Percentiles rank a stretch among this genome's conserved stretches.
Conservation (phyloP, 2,329 filamentous ascomycete genomes). For the Magnaporthales sp. region DNA sequence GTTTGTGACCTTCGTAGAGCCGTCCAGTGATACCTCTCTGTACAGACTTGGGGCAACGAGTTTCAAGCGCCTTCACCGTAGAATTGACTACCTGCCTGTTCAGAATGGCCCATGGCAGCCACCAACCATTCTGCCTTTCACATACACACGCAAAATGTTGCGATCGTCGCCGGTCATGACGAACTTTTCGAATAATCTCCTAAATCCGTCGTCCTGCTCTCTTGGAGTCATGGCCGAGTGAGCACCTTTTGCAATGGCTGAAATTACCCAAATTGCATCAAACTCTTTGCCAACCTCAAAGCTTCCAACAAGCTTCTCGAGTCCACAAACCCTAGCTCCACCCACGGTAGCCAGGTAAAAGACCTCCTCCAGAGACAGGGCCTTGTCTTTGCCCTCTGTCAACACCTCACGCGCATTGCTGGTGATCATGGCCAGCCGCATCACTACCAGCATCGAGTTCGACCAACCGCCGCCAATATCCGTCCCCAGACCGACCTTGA, state of each 20-base stretch:
- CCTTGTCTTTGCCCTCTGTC: slow-evolving; percentile 30
- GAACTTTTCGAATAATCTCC: slow-evolving; percentile 51
- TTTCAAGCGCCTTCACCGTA: too few species aligned
- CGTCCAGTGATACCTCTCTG: too few species aligned
- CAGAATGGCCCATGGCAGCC: too few species aligned
- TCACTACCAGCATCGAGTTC: slow-evolving; percentile 38
- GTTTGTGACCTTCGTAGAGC: too few species aligned
- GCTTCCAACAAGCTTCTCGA: slow-evolving; percentile 44
- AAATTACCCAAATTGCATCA: neutral
- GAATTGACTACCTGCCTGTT: too few species aligned
- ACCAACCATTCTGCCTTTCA: slow-evolving; percentile 30
- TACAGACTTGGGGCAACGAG: too few species aligned
- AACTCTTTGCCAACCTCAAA: slow-evolving; percentile 39
- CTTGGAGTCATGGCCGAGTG: neutral
- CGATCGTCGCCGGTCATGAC: slow-evolving; percentile 58
- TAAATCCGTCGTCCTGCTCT: slow-evolving; percentile 25
- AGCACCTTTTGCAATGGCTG: neutral
- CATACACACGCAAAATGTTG: slow-evolving; percentile 48
- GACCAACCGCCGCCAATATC: slow-evolving; percentile 43
- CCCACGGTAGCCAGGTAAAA: slow-evolving; percentile 55
- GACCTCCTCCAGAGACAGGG: slow-evolving; percentile 38
- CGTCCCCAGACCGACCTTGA: slow-evolving; percentile 60
- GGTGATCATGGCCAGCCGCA: slow-evolving; percentile 49
- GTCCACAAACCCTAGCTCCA: slow-evolving; percentile 48
- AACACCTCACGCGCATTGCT: slow-evolving; percentile 37